A percentile compares a stretch with the other conserved stretches of the same genome.
Evolutionary conservation across 2,329 filamentous ascomycete genomes (phyloP).

Genomic region (Diaporthe capsici): DNA sequence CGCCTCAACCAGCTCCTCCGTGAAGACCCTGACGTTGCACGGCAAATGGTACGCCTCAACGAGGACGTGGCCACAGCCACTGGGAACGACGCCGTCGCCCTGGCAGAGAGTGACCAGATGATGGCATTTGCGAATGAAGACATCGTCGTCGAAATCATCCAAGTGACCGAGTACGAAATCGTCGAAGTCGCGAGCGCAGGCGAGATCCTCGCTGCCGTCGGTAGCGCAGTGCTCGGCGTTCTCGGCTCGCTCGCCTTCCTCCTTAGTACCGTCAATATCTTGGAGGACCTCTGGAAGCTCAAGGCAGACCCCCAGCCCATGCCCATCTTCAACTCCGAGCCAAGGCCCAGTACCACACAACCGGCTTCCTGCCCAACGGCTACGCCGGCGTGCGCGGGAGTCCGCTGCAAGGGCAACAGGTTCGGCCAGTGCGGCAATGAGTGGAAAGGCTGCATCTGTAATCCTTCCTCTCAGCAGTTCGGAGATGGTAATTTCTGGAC

Average conservation of each 20-base stretch:
- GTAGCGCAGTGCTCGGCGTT: conserved; percentile 15
- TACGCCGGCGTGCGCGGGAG: conserved; percentile 6
- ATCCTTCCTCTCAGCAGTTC: conserved; percentile 15
- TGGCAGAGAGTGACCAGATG: conserved; percentile 20
- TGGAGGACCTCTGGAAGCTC: conserved; percentile 21
- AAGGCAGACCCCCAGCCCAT: conserved; percentile 8
- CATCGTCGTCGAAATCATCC: conserved; percentile 6
- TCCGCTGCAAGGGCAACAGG: conserved; percentile 19
- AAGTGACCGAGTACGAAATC: conserved; percentile 1
- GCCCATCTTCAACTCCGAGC: neutral
- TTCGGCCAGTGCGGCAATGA: conserved; percentile 13
- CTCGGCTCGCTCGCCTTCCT: conserved; percentile 18
- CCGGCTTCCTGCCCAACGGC: conserved; percentile 1
- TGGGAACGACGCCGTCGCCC: conserved; percentile 11
- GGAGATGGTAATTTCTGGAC: conserved; percentile 10
- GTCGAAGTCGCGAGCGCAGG: conserved; percentile 13
- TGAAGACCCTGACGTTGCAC: conserved; percentile 21
- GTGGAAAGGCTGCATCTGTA: conserved; percentile 12
- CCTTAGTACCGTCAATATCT: conserved; percentile 5
- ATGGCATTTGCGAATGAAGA: conserved; percentile 17
- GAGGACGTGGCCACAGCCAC: conserved; percentile 12
- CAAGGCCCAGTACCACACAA: conserved; percentile 16
- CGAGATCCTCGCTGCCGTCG: conserved; percentile 17
- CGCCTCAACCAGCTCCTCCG: conserved; percentile 17
- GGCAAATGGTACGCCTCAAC: conserved; percentile 19